Base-by-base conservation (phyloP, 1,139 yeast genomes). In the Geotrichum reessii region DNA sequence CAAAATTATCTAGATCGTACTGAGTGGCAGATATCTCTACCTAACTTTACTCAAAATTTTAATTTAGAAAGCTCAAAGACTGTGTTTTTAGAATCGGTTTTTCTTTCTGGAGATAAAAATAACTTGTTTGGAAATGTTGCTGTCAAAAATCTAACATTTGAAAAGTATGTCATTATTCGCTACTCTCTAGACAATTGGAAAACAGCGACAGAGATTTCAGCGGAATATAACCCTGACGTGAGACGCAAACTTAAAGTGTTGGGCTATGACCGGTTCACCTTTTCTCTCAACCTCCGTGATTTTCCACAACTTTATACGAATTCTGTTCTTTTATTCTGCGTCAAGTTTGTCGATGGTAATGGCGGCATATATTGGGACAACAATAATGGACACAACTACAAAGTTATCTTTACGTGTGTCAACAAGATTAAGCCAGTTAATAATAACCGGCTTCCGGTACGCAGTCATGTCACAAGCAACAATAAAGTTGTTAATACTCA, bases 131-230 rank as follows among this genome's bases (percentile, higher is more conserved):
- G 96, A 1, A 84, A 84, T 62, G 78, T 88, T 50, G 91, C 88
- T 12, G 96, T 86, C 28, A 79, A 80, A 66, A 89, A 89, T 71
- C 52, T 87, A 21, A 77, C 87, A 1, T 89, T 78, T 71, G 80
- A 83, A 58, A 89, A 89, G 73, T 70, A 72, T 54, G 82, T 89
- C 28, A 77, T 80, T 22, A 78, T 87, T 21, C 78, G 90, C 55
- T 85, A 86, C 69, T 81, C 95, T 0, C 73, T 81, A 58, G 92
- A 89, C 71, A 72, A 79, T 64, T 89, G 96, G 96, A 75, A 76
- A 56, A 84, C 93, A 0, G 81, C 85, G 42, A 78, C 84, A 47
- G 93, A 87, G 68, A 80, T 86, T 33, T 84, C 83, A 40, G 86
- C 95, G 1, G 69, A 70, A 7, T 89, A 82, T 72, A 78, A 80